Percentiles rank a stretch among this genome's conserved stretches.
Evolutionary conservation across 2,329 filamentous ascomycete genomes (phyloP).

Genomic region (Cryphonectria japonica): DNA sequence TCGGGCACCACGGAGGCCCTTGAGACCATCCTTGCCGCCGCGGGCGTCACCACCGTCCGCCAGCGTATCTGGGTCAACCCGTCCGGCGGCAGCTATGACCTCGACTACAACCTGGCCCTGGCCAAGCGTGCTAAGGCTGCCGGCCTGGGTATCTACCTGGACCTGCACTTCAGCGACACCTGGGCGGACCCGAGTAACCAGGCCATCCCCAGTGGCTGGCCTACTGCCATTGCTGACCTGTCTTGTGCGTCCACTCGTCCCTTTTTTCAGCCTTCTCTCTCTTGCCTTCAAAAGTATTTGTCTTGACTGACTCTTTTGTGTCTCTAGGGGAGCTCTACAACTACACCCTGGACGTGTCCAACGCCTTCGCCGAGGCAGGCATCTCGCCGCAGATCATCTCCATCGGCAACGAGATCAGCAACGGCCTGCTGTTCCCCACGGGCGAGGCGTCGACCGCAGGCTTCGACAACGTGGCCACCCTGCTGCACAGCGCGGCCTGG

Average conservation of each 20-base stretch:
- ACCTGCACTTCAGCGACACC: constrained; percentile 70
- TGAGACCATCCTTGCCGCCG: constrained; percentile 64
- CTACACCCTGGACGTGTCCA: constrained; percentile 66
- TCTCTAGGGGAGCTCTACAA: constrained; percentile 56
- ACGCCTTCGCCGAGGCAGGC: constrained; percentile 60
- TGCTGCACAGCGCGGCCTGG: constrained; percentile 66
- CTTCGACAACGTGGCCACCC: constrained; percentile 62
- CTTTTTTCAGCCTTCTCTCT: background rate
- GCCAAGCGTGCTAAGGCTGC: constrained; percentile 66
- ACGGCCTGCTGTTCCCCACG: constrained; percentile 68
- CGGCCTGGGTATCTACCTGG: constrained; percentile 63
- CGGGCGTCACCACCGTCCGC: constrained; percentile 70
- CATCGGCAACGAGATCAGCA: constrained; percentile 74
- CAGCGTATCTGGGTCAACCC: constrained; percentile 76
- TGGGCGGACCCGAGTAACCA: constrained; percentile 73
- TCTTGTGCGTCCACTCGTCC: background rate
- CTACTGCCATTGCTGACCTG: constrained; percentile 60
- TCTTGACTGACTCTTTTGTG: background rate
- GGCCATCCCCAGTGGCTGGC: constrained; percentile 66
- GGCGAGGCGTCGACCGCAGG: constrained; percentile 52
- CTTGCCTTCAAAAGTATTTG: background rate
- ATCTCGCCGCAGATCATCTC: constrained; percentile 65
- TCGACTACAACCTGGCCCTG: constrained; percentile 72
- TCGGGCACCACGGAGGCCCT: constrained; percentile 57
- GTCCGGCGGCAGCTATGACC: constrained; percentile 65